Base-by-base conservation (phyloP, 179 eudicot genomes). In the Gypsophila paniculata region DNA sequence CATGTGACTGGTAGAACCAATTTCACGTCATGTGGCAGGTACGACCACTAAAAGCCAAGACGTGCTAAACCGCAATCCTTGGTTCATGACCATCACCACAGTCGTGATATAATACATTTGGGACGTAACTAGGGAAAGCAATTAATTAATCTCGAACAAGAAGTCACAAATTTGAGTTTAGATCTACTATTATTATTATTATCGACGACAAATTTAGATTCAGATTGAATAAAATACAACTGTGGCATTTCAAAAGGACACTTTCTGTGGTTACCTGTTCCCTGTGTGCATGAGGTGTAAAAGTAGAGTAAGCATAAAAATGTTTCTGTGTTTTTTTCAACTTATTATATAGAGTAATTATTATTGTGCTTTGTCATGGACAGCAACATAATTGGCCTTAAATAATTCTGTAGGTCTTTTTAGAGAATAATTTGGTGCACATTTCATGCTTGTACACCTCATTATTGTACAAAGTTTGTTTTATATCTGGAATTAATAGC, bases 181-280 rank as follows among this genome's bases (percentile, higher is more conserved):
- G 68, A 68, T 75, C 77, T 68, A 67, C n/a, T 32, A 68, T 68
- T 26, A 58, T 53, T 66, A 67, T 11, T 32, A 68, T 68, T 26
- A 58, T 53, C 55, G 59, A 44, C 18, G 57, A 46, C 71, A 65
- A 48, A 59, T 58, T 12, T 74, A 68, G 72, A 46, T 74, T 57
- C 64, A 68, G 66, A 46, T 42, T 42, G 46, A 23, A 17, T 9
- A 6, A 42, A 42, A 42, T 42, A 42, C 3, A 42, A 6, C 46
- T 6, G 46, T 42, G 46, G 8, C 46, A 6, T 42, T 9, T 3
- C 46, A 25, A 62, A 23, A 70, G 66, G 72, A 59, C 72, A 65
- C 48, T 53, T 53, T 38, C 26, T 26, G 29, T 63, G 58, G 66
- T 54, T 64, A 76, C 26, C 61, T 65, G 75, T 66, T 52, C 14